These are phyloP conservation scores for Cnidoscolus chayamansa DNA, from an alignment of 441 rosid genomes.

Conservation along the genomic window DNA sequence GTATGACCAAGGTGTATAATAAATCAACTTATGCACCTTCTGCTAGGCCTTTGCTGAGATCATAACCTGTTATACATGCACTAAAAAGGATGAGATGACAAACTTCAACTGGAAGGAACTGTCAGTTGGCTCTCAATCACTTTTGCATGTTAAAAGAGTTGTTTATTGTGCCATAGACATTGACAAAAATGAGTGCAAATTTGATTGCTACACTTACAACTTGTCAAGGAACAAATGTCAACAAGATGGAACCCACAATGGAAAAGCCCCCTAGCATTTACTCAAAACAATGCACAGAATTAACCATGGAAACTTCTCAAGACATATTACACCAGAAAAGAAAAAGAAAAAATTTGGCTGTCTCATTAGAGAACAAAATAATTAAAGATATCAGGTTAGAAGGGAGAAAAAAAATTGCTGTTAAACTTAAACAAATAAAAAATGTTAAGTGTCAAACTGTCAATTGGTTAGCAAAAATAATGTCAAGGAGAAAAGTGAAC, in stretches of 20 bases:
- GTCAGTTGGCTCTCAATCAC: not conserved
- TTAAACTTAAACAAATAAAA: not conserved
- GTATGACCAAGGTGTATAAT: slow-evolving; percentile 19
- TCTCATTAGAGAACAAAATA: not conserved
- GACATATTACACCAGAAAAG: not conserved
- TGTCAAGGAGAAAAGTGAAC: no score
- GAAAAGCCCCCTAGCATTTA: not conserved
- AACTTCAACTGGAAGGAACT: not conserved
- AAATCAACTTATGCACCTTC: slow-evolving; percentile 20
- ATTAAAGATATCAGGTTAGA: not conserved
- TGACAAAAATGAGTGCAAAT: not conserved
- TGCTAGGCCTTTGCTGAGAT: slow-evolving; percentile 23
- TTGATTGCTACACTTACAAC: not conserved
- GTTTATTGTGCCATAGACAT: not conserved
- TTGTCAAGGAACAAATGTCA: not conserved
- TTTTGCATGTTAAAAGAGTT: not conserved
- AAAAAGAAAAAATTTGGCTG: not conserved
- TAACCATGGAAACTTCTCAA: not conserved
- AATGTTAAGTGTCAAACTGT: not conserved
- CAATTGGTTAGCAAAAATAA: no score
- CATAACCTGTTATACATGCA: slow-evolving; percentile 31
- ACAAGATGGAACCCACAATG: not conserved
- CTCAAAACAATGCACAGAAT: not conserved
- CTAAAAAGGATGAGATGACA: slow-evolving; percentile 9
- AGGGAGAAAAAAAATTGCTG: not conserved